phyloP scores from a whole-genome alignment of 148 eudicot genomes.

The Beta vulgaris region DNA sequence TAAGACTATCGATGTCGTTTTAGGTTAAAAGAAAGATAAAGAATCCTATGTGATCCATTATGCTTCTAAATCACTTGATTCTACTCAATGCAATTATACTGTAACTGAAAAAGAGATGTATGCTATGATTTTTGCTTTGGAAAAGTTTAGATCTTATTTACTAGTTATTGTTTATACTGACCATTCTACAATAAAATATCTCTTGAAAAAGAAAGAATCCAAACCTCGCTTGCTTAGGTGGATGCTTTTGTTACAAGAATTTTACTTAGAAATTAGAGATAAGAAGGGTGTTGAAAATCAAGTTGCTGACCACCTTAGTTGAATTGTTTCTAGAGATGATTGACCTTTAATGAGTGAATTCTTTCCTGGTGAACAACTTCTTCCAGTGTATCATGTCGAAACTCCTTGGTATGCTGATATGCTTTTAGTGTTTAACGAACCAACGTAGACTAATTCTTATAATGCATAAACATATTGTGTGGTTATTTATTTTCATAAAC shows the following conservation, averaged over 20 bases:
- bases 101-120: constrained; percentile 1
- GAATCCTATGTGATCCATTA: constrained; percentile 2
- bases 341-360: not conserved
- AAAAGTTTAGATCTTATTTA: not conserved
- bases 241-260: no score
- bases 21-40: not conserved
- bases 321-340: not conserved
- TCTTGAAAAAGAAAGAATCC: no score
- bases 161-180: not conserved
- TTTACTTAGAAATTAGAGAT: not conserved
- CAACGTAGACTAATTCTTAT: no score
- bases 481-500: no score
- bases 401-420: constrained; percentile 3
- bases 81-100: not conserved
- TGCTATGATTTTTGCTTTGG: not conserved
- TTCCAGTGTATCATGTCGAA: not conserved
- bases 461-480: no score
- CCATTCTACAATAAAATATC: no score
- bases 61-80: not conserved
- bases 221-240: no score
- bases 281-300: not conserved
- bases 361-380: not conserved
- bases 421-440: no score
- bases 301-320: not conserved
- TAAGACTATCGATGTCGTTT: not conserved